Evolutionary conservation across 306 rosid genomes (phyloP), one percentile per base, ranked within the genome.

Genomic region (Malus asiatica): DNA sequence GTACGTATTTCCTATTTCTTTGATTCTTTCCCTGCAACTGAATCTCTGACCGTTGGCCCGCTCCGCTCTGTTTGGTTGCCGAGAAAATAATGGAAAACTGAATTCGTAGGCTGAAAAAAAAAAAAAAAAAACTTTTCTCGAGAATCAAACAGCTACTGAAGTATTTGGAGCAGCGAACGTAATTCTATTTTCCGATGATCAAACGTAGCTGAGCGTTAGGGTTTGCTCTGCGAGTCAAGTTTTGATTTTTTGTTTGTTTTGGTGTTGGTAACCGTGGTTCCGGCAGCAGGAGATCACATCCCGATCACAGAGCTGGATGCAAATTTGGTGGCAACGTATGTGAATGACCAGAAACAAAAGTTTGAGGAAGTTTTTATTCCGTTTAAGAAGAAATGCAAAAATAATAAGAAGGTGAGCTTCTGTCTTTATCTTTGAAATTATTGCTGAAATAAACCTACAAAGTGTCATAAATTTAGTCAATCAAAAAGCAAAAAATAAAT

Each of bases 301-400:
- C 88, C 97, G 6, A 74, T 95, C 33, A 66, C 83, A 6, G 91
- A 90, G 77, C 86, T 89, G 30, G 92, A 85, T 18, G 83, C 82
- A 12, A 75, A 82, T 32, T 80, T 83, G 72, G 93, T 84, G 66
- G 86, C 87, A 32, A 82, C 86, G 66, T 95, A 80, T 19, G 84
- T 88, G 80, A 76, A 88, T 32, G 97, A 92, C 67, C 77, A 87
- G 70, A 90, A 83, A 77, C 82, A 73, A 57, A 85, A 78, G 74
- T 88, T 86, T 63, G 93, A 88, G 83, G 85, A 86, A 74, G 79
- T 88, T 80, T 95, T 95, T 60, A 63, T 77, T 60, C 89, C 93
- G 10, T 95, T 81, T 40, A 85, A 84, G 85, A 88, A 84, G 76
- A 72, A 88, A 23, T 92, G 93, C 74, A 81, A 84, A 71, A 67